phyloP scores from a whole-genome alignment of 371 early-diverging fungal species.

The Mucor plumbeus region DNA sequence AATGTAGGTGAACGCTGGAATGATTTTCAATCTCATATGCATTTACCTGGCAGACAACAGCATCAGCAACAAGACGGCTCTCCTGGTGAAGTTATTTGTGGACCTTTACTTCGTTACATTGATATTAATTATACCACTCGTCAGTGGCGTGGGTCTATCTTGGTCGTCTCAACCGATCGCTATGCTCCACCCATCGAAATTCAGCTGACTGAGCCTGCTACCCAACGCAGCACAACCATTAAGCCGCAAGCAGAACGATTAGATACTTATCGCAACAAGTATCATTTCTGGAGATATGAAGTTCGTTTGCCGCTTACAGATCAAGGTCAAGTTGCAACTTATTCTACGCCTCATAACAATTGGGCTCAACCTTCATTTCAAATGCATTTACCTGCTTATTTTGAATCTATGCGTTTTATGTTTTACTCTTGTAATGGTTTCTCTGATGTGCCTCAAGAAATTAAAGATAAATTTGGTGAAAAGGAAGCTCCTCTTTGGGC shows the following conservation, averaged over 20 bases:
- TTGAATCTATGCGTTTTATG: conserved; percentile 31
- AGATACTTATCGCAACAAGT: conserved; percentile 35
- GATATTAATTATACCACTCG: conserved; percentile 37
- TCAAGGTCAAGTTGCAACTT: conserved; percentile 26
- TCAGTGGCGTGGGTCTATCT: conserved; percentile 40
- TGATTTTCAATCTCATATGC: conserved; percentile 18
- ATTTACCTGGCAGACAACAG: not conserved
- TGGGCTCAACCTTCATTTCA: conserved; percentile 29
- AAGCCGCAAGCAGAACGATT: conserved; percentile 21
- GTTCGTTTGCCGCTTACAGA: conserved; percentile 28
- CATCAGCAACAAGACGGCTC: not conserved
- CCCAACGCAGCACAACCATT: not conserved
- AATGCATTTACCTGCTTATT: conserved; percentile 29
- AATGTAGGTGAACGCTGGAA: conserved; percentile 19
- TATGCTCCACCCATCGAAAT: conserved; percentile 32
- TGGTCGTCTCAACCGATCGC: conserved; percentile 35
- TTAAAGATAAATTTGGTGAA: conserved; percentile 62
- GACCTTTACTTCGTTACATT: conserved; percentile 41
- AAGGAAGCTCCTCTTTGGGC: conserved; percentile 71
- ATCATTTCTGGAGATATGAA: conserved; percentile 44
- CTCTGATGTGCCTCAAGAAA: conserved; percentile 56
- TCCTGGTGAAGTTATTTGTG: conserved; percentile 37
- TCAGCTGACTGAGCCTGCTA: conserved; percentile 13
- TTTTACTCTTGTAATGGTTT: conserved; percentile 64
- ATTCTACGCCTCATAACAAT: conserved; percentile 25